Conservation (phyloP, 2,329 filamentous ascomycete genomes). For the Dactylellina haptotyla region DNA sequence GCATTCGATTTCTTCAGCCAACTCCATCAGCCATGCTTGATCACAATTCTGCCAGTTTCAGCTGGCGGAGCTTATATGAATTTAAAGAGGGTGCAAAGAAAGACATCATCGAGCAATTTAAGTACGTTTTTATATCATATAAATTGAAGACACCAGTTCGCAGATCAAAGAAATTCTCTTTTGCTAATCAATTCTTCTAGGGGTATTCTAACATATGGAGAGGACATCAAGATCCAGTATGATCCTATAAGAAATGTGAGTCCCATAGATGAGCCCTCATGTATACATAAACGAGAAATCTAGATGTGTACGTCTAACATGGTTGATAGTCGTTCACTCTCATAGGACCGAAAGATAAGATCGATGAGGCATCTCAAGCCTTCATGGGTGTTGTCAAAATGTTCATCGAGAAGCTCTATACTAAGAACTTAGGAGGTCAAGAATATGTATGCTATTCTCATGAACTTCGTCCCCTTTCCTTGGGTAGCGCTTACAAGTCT, state of each 20-base stretch:
- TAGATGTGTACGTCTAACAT: neutral
- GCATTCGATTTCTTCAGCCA: neutral
- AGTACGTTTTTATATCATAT: slow-evolving; percentile 4
- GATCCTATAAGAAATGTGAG: slow-evolving; percentile 42
- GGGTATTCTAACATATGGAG: slow-evolving; percentile 25
- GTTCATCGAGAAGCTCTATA: slow-evolving; percentile 28
- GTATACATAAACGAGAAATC: neutral
- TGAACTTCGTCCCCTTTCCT: neutral
- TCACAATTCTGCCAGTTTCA: slow-evolving; percentile 45
- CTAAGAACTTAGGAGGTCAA: neutral
- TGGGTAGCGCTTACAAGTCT: neutral
- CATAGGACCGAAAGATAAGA: slow-evolving; percentile 22
- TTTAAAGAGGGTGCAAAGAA: slow-evolving; percentile 41
- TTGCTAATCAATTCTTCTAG: neutral
- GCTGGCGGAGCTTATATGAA: slow-evolving; percentile 46
- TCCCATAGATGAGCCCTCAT: neutral
- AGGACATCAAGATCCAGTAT: slow-evolving; percentile 38
- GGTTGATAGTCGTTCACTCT: slow-evolving; percentile 39
- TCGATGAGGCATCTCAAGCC: slow-evolving; percentile 13
- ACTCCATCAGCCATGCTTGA: slow-evolving; percentile 7
- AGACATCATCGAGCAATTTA: slow-evolving; percentile 41
- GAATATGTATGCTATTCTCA: slow-evolving; percentile 21
- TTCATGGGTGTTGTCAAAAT: slow-evolving; percentile 27
- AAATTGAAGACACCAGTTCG: neutral
- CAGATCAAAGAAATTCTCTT: no score